A percentile compares a stretch with the other conserved stretches of the same genome.
phyloP scores from a whole-genome alignment of 2,329 filamentous ascomycete species.

The Colletotrichum sp. region DNA sequence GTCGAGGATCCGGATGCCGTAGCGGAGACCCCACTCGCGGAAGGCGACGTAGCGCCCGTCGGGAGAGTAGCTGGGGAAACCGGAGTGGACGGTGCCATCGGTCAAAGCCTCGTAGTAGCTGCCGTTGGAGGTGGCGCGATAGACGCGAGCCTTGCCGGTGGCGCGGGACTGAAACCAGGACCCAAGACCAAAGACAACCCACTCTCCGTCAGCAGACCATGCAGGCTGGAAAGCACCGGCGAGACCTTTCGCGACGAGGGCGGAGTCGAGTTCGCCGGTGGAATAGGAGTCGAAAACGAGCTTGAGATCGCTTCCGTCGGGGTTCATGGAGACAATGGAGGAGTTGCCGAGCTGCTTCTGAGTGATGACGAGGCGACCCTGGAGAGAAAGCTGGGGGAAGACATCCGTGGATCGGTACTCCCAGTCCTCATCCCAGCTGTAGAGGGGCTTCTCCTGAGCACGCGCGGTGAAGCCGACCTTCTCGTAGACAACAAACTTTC shows the following conservation, averaged over 20 bases:
- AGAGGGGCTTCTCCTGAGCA: constrained; percentile 6
- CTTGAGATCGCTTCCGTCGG: constrained; percentile 3
- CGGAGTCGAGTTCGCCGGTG: background rate
- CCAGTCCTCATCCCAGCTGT: constrained; percentile 15
- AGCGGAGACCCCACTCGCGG: constrained; percentile 8
- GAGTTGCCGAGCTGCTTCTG: constrained; percentile 17
- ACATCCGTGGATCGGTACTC: constrained; percentile 13
- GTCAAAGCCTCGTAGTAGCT: constrained; percentile 1
- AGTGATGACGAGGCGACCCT: constrained; percentile 2
- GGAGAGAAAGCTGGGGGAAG: constrained; percentile 7
- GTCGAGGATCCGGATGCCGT: background rate
- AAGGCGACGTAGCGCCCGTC: background rate
- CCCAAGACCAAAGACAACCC: background rate
- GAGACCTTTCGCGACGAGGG: background rate
- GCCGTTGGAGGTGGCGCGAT: background rate
- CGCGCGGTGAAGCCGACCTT: constrained; percentile 11
- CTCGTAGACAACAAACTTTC: constrained; percentile 7
- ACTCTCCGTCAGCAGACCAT: background rate
- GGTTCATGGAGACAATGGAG: constrained; percentile 14
- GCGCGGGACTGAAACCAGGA: constrained; percentile 6
- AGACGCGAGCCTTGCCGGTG: constrained; percentile 1
- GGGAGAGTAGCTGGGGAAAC: constrained; percentile 1
- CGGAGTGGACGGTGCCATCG: constrained; percentile 5
- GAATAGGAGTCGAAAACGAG: constrained; percentile 12
- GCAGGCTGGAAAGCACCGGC: constrained; percentile 3